These are phyloP conservation scores for Avena sativa DNA, from an alignment of 176 grass and related monocot species.

Conservation along the genomic window DNA sequence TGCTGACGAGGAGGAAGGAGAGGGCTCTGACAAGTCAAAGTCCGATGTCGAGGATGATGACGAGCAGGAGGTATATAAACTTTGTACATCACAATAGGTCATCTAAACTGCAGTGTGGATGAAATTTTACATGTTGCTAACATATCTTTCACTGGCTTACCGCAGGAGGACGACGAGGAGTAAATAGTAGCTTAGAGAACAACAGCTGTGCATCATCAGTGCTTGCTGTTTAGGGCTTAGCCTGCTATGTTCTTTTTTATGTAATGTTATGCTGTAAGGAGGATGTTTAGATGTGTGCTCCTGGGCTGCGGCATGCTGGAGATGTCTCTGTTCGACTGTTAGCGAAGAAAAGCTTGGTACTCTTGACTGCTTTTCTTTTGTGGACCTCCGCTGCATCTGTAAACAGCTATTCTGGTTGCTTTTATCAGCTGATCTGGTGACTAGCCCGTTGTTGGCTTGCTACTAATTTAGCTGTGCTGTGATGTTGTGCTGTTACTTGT, in stretches of 20 bases:
- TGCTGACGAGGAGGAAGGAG: constrained; percentile 57
- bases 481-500: neutral
- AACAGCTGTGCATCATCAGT: constrained; percentile 41
- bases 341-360: constrained; percentile 29
- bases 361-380: constrained; percentile 38
- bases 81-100: neutral
- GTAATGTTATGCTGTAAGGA: constrained; percentile 49
- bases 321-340: constrained; percentile 35
- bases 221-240: constrained; percentile 50
- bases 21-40: constrained; percentile 82
- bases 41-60: constrained; percentile 81
- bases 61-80: constrained; percentile 57
- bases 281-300: constrained; percentile 36
- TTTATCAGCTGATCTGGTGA: constrained; percentile 37
- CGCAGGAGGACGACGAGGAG: constrained; percentile 70
- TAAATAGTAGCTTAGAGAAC: constrained; percentile 59
- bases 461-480: neutral
- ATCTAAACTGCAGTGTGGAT: neutral
- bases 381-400: constrained; percentile 18
- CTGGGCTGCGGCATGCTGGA: constrained; percentile 39
- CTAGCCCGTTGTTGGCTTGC: constrained; percentile 7
- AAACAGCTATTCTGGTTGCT: constrained; percentile 40
- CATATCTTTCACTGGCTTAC: constrained; percentile 30
- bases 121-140: constrained; percentile 36
- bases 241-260: constrained; percentile 44